Evolutionary conservation across 306 rosid species (phyloP).

Genomic region (Quercus bicolor): DNA sequence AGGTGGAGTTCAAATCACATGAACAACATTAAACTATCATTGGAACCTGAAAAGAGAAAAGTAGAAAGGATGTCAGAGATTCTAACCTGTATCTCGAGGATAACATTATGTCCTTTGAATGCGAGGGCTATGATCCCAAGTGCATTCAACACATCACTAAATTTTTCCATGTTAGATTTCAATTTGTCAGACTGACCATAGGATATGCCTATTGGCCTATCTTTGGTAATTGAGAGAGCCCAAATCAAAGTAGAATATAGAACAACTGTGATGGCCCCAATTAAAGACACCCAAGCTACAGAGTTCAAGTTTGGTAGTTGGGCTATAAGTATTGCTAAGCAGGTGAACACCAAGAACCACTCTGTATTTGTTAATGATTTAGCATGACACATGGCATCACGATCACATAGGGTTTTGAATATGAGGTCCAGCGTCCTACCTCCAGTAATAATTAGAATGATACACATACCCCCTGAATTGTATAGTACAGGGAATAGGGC

Average conservation of each 20-base stretch:
- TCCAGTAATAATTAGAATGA: conserved; percentile 36
- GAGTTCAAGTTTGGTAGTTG: conserved; percentile 67
- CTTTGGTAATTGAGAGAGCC: conserved; percentile 47
- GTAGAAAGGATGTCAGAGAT: not conserved
- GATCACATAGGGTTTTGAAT: too few relatives aligned
- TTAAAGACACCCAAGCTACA: conserved; percentile 40
- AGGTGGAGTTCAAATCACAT: too few relatives aligned
- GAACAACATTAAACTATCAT: too few relatives aligned
- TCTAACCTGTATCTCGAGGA: conserved; percentile 72
- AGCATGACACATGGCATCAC: too few relatives aligned
- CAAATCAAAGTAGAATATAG: conserved; percentile 45
- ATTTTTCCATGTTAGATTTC: conserved; percentile 4
- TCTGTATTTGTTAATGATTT: too few relatives aligned
- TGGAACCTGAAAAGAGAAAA: too few relatives aligned
- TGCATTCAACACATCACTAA: conserved; percentile 33
- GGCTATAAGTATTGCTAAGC: conserved; percentile 47
- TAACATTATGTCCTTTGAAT: conserved; percentile 68
- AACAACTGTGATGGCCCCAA: conserved; percentile 39
- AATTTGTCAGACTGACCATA: conserved; percentile 1
- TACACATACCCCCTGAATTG: conserved; percentile 37
- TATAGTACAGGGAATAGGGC: too few relatives aligned
- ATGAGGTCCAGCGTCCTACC: conserved; percentile 5
- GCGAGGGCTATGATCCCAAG: conserved; percentile 47
- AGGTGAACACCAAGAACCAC: conserved; percentile 57
- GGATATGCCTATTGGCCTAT: conserved; percentile 29